Evolutionary conservation across 2,329 filamentous ascomycete species (phyloP), one percentile per base, ranked within the genome.

Genomic region (Neonectria hederae): DNA sequence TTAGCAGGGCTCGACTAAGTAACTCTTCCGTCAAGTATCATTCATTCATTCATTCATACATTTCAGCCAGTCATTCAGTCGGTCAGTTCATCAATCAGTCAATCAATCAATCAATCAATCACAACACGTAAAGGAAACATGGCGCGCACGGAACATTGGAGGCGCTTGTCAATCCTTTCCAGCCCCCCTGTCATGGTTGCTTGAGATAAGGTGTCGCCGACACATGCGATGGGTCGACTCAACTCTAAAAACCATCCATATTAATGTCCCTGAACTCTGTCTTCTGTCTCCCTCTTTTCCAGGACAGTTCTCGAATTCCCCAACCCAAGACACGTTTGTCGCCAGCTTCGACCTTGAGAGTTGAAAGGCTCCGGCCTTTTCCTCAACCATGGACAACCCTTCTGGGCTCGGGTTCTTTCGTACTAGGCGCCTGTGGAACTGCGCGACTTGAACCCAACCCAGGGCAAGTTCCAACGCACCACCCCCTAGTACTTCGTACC

Each of bases 201-300:
- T 62, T 68, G 63, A 72, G 70, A 72, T 72, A 72, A 72, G 70
- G 61, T 65, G 59, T 66, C 64, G 63, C 48, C 61, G 63, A 65
- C 46, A 61, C 62, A 66, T 60, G 70, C 54, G 51, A 67, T 65
- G 53, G 70, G 64, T 66, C 66, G 68, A 68, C 62, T 66, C 65
- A 72, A 69, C 70, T 72, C 61, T 67, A 72, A 68, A 61, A 54
- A 55, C 32, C 52, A 55, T 60, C 42, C 58, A 42, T 42, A 57
- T 62, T 49, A 53, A 42, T 52, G 26, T 51, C 59, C 42, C 42
- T 53, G 26, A 72, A 65, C 59, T 61, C 49, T 63, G 52, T 59
- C 55, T 49, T 61, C 51, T 62, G n/a, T 54, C 40, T 28, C 48
- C 54, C 51, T 58, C 54, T 53, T 59, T 28, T 62, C 48, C 51